phyloP scores from a whole-genome alignment of 2,329 filamentous ascomycete species.

The Exophiala phaeomuriformis region DNA sequence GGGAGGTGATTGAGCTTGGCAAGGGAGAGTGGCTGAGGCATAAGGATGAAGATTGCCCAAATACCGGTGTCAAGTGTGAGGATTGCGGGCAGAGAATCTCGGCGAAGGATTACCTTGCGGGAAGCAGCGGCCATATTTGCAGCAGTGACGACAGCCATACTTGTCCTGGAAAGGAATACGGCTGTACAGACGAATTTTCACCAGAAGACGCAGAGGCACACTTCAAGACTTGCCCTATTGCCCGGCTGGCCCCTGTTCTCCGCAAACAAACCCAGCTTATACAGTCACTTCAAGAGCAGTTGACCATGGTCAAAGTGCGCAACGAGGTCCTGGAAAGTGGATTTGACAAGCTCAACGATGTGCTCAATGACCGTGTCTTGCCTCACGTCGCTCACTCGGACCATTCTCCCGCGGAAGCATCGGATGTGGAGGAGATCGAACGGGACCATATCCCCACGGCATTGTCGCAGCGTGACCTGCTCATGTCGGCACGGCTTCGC shows the following conservation, averaged over 20 bases:
- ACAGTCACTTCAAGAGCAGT: slow-evolving; percentile 39
- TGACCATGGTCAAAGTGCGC: slow-evolving; percentile 40
- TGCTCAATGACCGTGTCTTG: slow-evolving; percentile 20
- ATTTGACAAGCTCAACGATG: slow-evolving; percentile 36
- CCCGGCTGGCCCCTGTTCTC: slow-evolving; percentile 41
- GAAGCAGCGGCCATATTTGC: slow-evolving; percentile 17
- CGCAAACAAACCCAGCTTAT: slow-evolving; percentile 39
- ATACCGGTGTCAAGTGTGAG: slow-evolving; percentile 18
- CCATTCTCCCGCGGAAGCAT: slow-evolving; percentile 15
- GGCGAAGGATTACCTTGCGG: slow-evolving; percentile 19
- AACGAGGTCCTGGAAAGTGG: slow-evolving; percentile 44
- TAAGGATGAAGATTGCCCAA: slow-evolving; percentile 26
- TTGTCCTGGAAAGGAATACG: slow-evolving; percentile 32
- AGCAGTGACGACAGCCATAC: slow-evolving; percentile 27
- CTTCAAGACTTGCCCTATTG: slow-evolving; percentile 45
- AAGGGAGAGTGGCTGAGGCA: slow-evolving; percentile 26
- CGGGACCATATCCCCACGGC: slow-evolving; percentile 20
- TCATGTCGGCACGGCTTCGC: slow-evolving; percentile 23
- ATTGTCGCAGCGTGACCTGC: slow-evolving; percentile 15
- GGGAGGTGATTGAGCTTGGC: slow-evolving; percentile 24
- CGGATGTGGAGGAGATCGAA: slow-evolving; percentile 26
- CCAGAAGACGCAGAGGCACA: slow-evolving; percentile 38
- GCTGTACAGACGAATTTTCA: slow-evolving; percentile 37
- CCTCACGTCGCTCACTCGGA: slow-evolving; percentile 14
- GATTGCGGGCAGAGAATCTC: slow-evolving; percentile 18